Conservation (phyloP, 768 basidiomycete species). For the Tephrocybe sp. region DNA sequence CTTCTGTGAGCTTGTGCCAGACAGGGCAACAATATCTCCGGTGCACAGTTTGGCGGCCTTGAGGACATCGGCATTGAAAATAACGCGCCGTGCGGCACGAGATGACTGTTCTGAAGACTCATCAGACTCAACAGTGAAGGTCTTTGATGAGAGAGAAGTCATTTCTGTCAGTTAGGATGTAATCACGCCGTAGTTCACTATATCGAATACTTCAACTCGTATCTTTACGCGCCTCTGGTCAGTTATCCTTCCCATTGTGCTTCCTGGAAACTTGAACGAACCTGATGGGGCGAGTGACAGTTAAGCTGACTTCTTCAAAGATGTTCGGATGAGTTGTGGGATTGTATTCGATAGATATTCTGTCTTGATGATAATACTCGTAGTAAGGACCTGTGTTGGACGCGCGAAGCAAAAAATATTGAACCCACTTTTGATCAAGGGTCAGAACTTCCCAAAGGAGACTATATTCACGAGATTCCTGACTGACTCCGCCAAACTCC, state of each 20-base stretch:
- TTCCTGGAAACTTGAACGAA: neutral
- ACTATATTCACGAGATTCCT: too few relatives aligned
- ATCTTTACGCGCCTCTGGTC: neutral
- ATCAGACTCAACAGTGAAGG: conserved; percentile 40
- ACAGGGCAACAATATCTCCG: conserved; percentile 67
- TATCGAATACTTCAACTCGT: neutral
- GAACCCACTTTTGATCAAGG: neutral
- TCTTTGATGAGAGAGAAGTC: conserved; percentile 30
- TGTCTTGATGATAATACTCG: too few relatives aligned
- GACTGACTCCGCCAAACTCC: conserved; percentile 4
- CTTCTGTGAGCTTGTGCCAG: conserved; percentile 29
- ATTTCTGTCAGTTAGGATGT: conserved; percentile 3
- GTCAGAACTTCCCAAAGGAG: too few relatives aligned
- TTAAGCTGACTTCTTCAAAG: too few relatives aligned
- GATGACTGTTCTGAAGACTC: conserved; percentile 34
- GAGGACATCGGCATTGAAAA: conserved; percentile 61
- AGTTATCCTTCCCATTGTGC: neutral
- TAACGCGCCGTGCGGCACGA: conserved; percentile 62
- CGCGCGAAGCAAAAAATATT: too few relatives aligned
- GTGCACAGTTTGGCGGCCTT: conserved; percentile 63
- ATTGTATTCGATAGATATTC: too few relatives aligned
- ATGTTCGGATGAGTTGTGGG: too few relatives aligned
- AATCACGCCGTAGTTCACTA: neutral
- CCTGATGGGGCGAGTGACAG: neutral
- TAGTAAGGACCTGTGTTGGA: too few relatives aligned